Base-by-base conservation (phyloP, 768 basidiomycete genomes). In the Porpolomopsis calyptriformis region DNA sequence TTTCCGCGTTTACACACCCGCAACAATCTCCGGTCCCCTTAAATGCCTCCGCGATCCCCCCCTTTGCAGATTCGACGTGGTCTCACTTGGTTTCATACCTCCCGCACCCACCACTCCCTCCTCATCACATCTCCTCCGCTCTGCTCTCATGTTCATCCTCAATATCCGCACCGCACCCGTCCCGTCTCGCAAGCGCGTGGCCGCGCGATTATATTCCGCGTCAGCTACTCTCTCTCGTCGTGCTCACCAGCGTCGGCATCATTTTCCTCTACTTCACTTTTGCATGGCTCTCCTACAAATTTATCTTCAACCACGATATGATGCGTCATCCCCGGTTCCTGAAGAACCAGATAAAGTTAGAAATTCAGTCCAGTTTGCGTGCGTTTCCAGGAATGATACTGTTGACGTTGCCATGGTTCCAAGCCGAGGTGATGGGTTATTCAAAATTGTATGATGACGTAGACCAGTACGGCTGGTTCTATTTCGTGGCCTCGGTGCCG, bases 301-400 rank as follows among this genome's bases (percentile, higher is more conserved):
- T 73, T 64, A 78, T 98, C 46, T 99, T 97, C 76, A 91, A 98
- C 66, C 85, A 85, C 57, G 85, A 84, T 18, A 96, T 85, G 90
- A 93, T 86, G 83, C 72, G 75, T 25, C 96, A 99, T 65, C 96
- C 96, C 0, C 77, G 87, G 24, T 99, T 93, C 67, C 70, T 96
- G 37, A 83, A 87, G 58, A 78, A 92, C 57, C 96, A 99, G 61
- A 77, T 87, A 53, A 74, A 66, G 52, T 61, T 71, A 16, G 96
- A 99, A 67, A 98, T 99, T 49, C 64, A 71, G 50, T 64, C 60
- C 49, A 86, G 83, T 49, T 47, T 96, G 41, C 68, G 72, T 36
- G 80, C 88, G 0, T 93, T 94, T 58, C 93, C 92, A 0, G 64
- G 60, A 2, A 93, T 99, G 75, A 84, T 72, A 20, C 52, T 85